Evolutionary conservation across 306 rosid genomes (phyloP).

Genomic region (Quercus engelmannii): DNA sequence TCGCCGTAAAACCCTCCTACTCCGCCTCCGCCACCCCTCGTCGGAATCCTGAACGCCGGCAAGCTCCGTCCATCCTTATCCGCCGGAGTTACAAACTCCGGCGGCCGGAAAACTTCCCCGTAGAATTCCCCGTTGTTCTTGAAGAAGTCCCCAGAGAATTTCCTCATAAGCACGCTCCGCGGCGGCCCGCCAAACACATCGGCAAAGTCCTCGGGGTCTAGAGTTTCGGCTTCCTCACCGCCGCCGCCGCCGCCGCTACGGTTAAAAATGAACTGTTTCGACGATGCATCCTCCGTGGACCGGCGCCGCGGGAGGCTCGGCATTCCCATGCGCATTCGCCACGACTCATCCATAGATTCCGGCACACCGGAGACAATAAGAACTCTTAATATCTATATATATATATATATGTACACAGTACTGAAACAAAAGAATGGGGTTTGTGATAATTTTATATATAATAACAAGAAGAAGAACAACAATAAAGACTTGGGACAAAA

Average conservation of each 20-base stretch:
- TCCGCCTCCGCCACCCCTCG: not conserved
- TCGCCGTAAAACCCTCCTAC: constrained; percentile 30
- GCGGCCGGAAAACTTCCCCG: constrained; percentile 39
- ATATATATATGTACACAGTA: not conserved
- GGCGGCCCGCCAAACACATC: constrained; percentile 66
- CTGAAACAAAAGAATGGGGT: not conserved
- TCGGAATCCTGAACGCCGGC: constrained; percentile 47
- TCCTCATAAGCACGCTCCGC: constrained; percentile 26
- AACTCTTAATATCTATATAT: too few species aligned
- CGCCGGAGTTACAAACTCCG: constrained; percentile 1
- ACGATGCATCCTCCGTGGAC: constrained; percentile 15
- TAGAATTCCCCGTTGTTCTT: constrained; percentile 7
- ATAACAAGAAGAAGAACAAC: too few species aligned
- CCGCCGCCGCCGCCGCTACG: not conserved
- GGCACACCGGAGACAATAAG: not conserved
- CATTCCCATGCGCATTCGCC: constrained; percentile 51
- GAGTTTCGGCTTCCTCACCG: not conserved
- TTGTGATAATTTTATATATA: not conserved
- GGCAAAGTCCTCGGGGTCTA: constrained; percentile 35
- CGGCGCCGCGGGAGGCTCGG: constrained; percentile 34
- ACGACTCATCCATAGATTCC: constrained; percentile 38
- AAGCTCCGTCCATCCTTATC: constrained; percentile 19
- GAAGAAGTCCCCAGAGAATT: constrained; percentile 17
- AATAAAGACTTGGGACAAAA: not conserved
- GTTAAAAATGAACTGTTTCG: not conserved